A percentile compares a stretch with the other conserved stretches of the same genome.
Conservation (phyloP, 192 early-diverging fungal genomes). For the Coemansia sp. region DNA sequence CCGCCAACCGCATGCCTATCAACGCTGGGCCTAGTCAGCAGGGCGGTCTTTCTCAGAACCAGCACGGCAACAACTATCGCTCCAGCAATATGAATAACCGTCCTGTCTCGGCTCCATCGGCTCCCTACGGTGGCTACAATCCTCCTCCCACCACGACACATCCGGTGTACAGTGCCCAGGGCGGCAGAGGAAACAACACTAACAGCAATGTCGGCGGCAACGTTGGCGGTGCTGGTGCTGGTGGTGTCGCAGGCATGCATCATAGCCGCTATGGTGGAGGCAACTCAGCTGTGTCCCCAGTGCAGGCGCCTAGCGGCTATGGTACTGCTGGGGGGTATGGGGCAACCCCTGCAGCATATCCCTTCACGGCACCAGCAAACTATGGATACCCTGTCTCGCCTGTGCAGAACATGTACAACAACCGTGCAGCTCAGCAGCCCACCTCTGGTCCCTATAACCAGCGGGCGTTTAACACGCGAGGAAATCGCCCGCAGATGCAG, state of each 20-base stretch:
- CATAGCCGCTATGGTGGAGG: slow-evolving; percentile 14
- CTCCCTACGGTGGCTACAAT: slow-evolving; percentile 32
- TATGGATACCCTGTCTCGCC: slow-evolving; percentile 33
- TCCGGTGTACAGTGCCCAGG: slow-evolving; percentile 23
- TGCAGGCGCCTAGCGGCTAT: slow-evolving; percentile 11
- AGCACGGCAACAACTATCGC: slow-evolving; percentile 21
- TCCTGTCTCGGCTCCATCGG: slow-evolving; percentile 2
- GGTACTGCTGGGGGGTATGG: slow-evolving; percentile 10
- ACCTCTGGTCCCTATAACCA: slow-evolving; percentile 1
- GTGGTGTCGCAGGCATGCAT: slow-evolving; percentile 3
- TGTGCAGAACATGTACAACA: slow-evolving; percentile 21
- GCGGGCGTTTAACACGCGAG: slow-evolving; percentile 14
- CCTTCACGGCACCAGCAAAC: slow-evolving; percentile 15
- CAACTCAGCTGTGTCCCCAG: slow-evolving; percentile 3
- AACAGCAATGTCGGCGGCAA: background rate
- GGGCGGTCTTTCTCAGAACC: slow-evolving; percentile 1
- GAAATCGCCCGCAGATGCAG: slow-evolving; percentile 14
- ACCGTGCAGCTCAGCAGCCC: slow-evolving; percentile 10
- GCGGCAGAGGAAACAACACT: slow-evolving; percentile 7
- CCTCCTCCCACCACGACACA: slow-evolving; percentile 21
- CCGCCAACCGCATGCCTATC: slow-evolving; percentile 35
- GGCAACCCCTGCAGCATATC: slow-evolving; percentile 26
- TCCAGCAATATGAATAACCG: slow-evolving; percentile 5
- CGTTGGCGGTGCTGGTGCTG: slow-evolving; percentile 6
- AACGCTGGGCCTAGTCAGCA: slow-evolving; percentile 1